A percentile compares a stretch with the other conserved stretches of the same genome.
phyloP scores from a whole-genome alignment of 306 rosid species.

The Vicia villosa region DNA sequence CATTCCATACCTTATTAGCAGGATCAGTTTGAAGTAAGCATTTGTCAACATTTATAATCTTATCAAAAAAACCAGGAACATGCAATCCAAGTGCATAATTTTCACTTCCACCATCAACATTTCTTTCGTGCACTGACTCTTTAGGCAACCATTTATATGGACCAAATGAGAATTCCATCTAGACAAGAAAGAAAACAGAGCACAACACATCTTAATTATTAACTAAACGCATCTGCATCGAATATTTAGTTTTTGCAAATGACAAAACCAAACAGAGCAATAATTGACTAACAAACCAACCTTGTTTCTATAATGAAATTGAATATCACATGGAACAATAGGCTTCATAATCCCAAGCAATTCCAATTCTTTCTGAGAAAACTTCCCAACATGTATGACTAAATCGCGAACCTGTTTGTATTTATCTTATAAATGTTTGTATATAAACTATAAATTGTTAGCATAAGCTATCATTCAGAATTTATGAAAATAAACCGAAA shows the following conservation, averaged over 20 bases:
- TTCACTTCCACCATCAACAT: conserved; percentile 43
- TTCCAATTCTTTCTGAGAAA: conserved; percentile 60
- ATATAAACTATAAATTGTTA: background rate
- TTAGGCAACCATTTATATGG: conserved; percentile 72
- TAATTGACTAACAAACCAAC: conserved; percentile 59
- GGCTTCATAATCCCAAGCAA: conserved; percentile 57
- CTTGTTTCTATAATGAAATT: conserved; percentile 95
- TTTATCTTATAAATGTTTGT: too few relatives aligned
- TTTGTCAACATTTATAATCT: conserved; percentile 69
- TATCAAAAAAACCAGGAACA: conserved; percentile 84
- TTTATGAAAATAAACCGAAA: background rate
- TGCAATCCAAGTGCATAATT: conserved; percentile 79
- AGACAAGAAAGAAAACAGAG: conserved; percentile 36
- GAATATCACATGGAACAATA: conserved; percentile 82
- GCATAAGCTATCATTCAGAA: background rate
- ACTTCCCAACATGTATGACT: conserved; percentile 70
- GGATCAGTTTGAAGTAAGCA: conserved; percentile 83
- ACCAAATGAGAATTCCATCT: conserved; percentile 99
- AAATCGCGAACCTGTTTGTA: conserved; percentile 70
- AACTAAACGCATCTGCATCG: background rate
- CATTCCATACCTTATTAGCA: conserved; percentile 65
- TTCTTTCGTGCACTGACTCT: conserved; percentile 54
- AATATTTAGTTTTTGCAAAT: background rate
- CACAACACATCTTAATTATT: background rate
- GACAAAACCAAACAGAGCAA: background rate